Evolutionary conservation across 441 rosid species (phyloP), one percentile per base, ranked within the genome.

Genomic region (Corymbia calophylla): DNA sequence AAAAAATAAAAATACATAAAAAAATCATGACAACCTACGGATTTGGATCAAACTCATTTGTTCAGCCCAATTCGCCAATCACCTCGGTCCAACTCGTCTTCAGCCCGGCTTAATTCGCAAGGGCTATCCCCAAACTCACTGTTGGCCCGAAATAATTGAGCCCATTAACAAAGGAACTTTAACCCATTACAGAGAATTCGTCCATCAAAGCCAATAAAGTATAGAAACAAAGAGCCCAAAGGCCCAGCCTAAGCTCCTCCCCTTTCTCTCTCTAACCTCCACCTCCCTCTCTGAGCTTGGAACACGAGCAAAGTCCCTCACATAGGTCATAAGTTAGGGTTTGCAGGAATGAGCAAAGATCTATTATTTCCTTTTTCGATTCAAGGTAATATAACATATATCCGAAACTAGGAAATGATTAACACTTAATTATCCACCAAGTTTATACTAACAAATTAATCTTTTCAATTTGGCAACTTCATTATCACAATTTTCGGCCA

Each of bases 261-360:
- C 4, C 62, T 56, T 56, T 56, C 62, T 56, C 62, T 56, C 4
- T 23, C 62, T 56, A 3, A 56, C 6, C 62, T 56, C 62, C 62
- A 23, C 13, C 62, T 56, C 62, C 0, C 1, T 56, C 62, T 56
- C 13, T 56, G 0, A 56, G 29, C 29, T 0, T 56, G 29, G 62
- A 56, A 9, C 62, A 56, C 62, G 25, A 23, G 62, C 0, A 1
- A 56, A 56, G 62, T 0, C 0, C 62, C 62, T 56, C 5, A 39
- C 44, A 39, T 39, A 56, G 1, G 1, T 23, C 62, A 56, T 56
- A 56, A 56, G 29, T 9, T 56, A 23, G 29, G 9, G 62, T 27
- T 56, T 56, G 23, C 23, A 56, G 29, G 62, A 56, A 56, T 4
- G 62, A 56, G 62, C 9, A 23, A 29, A 21, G 62, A 56, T 56